phyloP scores from a whole-genome alignment of 2,329 filamentous ascomycete genomes.

The Diaporthe velutina region DNA sequence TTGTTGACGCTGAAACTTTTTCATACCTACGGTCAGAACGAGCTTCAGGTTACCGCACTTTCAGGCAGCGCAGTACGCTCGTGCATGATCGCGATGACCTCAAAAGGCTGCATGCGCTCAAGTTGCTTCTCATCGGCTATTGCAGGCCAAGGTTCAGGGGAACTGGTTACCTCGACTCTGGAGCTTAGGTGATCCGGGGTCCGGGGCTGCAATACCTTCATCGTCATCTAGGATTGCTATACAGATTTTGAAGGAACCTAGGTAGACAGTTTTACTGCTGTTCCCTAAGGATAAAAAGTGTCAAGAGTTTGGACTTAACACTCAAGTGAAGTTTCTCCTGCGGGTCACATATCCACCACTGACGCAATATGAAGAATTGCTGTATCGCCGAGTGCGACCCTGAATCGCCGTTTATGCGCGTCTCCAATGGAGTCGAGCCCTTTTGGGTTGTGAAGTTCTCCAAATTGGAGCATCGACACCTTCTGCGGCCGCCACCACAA shows the following conservation, averaged over 20 bases:
- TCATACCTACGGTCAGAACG: too few relatives aligned
- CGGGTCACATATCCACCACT: neutral
- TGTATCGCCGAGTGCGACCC: neutral
- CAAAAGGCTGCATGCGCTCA: too few relatives aligned
- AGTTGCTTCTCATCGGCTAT: too few relatives aligned
- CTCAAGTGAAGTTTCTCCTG: neutral
- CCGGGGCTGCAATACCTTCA: too few relatives aligned
- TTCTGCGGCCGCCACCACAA: neutral
- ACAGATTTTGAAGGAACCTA: neutral
- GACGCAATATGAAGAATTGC: neutral
- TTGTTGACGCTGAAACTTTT: too few relatives aligned
- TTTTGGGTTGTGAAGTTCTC: constrained; percentile 11
- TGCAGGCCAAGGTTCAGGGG: too few relatives aligned
- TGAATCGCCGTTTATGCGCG: neutral
- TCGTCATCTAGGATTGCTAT: neutral
- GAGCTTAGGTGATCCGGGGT: too few relatives aligned
- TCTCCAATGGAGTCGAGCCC: neutral
- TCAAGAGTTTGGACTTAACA: neutral
- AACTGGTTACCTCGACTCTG: too few relatives aligned
- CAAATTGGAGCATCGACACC: constrained; percentile 3
- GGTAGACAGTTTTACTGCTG: neutral
- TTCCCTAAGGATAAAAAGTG: neutral
- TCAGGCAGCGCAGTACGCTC: too few relatives aligned
- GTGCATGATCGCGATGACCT: too few relatives aligned
- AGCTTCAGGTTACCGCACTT: too few relatives aligned